Base-by-base conservation (phyloP, 1,284 basidiomycete genomes). In the Ganoderma multipileum region DNA sequence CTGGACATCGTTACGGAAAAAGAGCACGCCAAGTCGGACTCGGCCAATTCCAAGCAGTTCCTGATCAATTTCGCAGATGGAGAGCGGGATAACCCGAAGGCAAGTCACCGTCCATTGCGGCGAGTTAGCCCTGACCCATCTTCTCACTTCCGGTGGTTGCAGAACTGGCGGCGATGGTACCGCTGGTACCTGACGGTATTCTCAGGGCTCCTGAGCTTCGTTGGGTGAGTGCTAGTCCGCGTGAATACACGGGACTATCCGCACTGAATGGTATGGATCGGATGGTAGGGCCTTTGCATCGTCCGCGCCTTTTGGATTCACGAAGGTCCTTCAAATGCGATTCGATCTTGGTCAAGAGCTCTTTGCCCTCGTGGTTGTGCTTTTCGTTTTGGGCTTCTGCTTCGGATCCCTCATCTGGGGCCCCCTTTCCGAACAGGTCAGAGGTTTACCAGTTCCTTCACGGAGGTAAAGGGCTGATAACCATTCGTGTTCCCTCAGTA, bases 171-270 rank as follows among this genome's bases (percentile, higher is more conserved):
- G 0, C 73, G 64, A 4, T 38, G 61, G 30, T 78, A 76, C 67
- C 77, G 78, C 74, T 85, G 83, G 83, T 83, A 83, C 70, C 67
- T 94, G n/a, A 93, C 91, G 0, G 78, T 82, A 44, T 75, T 90
- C 2, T 86, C 83, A 28, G 89, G 89, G 41, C 63, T 91, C 0
- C 83, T 93, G 47, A 89, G 91, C n/a, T 82, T 94, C 74, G 91
- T 91, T 78, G 89, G 89, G 84, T 85, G 42, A 69, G 82, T 79
- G 20, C 41, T 69, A 85, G 83, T 64, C 85, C 90, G 0, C 90
- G 92, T 69, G 86, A 89, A 0, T 84, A 87, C n/a, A 84, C 89
- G 3, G 86, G 89, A 0, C 86, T 88, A 0, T 85, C 86, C n/a
- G 84, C 85, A 8, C 81, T 26, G 28, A 55, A 26, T 55, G 38